phyloP scores from a whole-genome alignment of 1,284 basidiomycete genomes.

The Tylopilus sp. region DNA sequence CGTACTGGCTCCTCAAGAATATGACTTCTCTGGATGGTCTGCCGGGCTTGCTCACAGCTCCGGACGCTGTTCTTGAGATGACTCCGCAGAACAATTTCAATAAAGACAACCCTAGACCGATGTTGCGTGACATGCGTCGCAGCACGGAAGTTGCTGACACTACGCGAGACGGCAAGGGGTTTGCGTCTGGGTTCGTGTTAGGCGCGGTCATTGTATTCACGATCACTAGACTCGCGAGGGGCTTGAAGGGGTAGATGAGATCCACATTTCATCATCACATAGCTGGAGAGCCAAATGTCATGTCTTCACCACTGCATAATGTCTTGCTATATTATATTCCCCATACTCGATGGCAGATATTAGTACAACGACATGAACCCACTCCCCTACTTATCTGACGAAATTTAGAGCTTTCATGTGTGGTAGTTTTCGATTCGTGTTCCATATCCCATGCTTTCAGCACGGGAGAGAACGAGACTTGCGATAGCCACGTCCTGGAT shows the following conservation, averaged over 20 bases:
- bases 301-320: too few species aligned
- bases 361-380: too few species aligned
- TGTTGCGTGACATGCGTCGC: conserved; percentile 9
- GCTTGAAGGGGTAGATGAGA: conserved; percentile 6
- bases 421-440: conserved; percentile 42
- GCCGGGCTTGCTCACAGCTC: conserved; percentile 36
- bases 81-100: conserved; percentile 20
- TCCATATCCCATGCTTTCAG: conserved; percentile 41
- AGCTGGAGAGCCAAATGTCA: not conserved
- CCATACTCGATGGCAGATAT: too few species aligned
- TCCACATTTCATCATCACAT: not conserved
- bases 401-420: conserved; percentile 3
- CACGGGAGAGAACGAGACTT: conserved; percentile 42
- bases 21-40: conserved; percentile 53
- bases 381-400: too few species aligned
- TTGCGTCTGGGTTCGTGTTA: conserved; percentile 21
- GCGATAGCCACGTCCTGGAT: conserved; percentile 77
- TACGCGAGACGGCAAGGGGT: conserved; percentile 3
- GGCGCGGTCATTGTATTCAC: conserved; percentile 8
- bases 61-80: conserved; percentile 16
- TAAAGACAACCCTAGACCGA: conserved; percentile 9
- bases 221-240: not conserved
- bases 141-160: not conserved
- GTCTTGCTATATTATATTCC: not conserved
- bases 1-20: conserved; percentile 49